Evolutionary conservation across 371 early-diverging fungal species (phyloP).

Genomic region (Mortierella sp.): DNA sequence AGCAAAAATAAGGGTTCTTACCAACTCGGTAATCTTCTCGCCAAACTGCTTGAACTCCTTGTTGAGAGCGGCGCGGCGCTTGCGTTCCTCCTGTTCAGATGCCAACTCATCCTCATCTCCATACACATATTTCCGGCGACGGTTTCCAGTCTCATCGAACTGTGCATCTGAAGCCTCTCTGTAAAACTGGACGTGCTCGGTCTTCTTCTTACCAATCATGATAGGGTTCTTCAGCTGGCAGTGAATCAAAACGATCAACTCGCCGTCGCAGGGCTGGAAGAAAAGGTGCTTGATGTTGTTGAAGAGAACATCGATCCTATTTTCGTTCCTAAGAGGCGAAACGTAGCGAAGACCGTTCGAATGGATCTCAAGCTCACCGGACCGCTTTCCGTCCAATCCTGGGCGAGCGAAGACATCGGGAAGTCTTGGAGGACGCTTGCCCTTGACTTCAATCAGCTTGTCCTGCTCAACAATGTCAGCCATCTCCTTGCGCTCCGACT

Average conservation of each 20-base stretch:
- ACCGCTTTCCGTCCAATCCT: conserved; percentile 88
- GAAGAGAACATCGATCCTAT: conserved; percentile 94
- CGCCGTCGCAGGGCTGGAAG: conserved; percentile 99
- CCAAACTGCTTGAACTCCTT: conserved; percentile 97
- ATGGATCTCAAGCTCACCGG: conserved; percentile 97
- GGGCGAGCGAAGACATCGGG: conserved; percentile 93
- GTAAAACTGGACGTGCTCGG: conserved; percentile 99
- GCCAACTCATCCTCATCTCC: conserved; percentile 98
- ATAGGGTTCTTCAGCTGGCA: conserved; percentile 97
- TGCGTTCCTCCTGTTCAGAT: conserved; percentile 95
- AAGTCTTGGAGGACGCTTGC: conserved; percentile 83
- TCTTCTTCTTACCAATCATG: conserved; percentile 98
- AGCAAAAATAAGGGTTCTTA: conserved; percentile 46
- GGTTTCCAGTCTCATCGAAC: conserved; percentile 98
- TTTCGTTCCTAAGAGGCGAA: conserved; percentile 83
- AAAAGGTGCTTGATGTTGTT: conserved; percentile 98
- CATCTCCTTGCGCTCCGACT: conserved; percentile 94
- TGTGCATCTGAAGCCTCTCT: conserved; percentile 96
- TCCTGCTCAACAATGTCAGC: conserved; percentile 98
- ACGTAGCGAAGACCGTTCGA: conserved; percentile 94
- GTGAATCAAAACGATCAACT: conserved; percentile 96
- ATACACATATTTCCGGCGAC: conserved; percentile 91
- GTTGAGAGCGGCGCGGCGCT: conserved; percentile 90
- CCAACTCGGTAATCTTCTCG: conserved; percentile 90
- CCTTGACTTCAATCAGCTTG: conserved; percentile 84